Evolutionary conservation across 2,329 filamentous ascomycete species (phyloP).

Genomic region (Pseudopithomyces chartarum): DNA sequence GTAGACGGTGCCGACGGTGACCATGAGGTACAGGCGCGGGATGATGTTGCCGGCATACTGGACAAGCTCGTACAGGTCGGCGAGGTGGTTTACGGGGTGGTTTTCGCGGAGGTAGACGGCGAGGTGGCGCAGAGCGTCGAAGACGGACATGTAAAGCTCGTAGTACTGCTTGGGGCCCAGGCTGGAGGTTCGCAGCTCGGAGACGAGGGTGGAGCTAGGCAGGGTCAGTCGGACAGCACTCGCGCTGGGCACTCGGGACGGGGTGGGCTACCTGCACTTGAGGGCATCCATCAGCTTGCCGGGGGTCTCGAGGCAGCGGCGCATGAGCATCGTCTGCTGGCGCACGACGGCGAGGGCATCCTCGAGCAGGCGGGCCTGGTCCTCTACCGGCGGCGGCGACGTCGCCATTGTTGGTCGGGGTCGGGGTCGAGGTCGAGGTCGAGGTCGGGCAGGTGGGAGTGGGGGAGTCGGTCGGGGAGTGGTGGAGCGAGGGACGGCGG

Average conservation of each 20-base stretch:
- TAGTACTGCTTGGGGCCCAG: slow-evolving; percentile 99
- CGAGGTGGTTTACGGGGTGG: slow-evolving; percentile 96
- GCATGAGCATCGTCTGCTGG: slow-evolving; percentile 96
- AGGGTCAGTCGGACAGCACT: slow-evolving; percentile 60
- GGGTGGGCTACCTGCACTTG: slow-evolving; percentile 83
- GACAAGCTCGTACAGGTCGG: slow-evolving; percentile 95
- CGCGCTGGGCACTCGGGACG: background rate
- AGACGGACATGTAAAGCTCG: slow-evolving; percentile 98
- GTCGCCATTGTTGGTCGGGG: slow-evolving; percentile 43
- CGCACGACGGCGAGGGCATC: slow-evolving; percentile 96
- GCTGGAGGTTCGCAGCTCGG: slow-evolving; percentile 95
- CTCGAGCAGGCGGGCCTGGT: slow-evolving; percentile 86
- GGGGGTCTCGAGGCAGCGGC: slow-evolving; percentile 93
- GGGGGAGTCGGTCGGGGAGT: slow-evolving; percentile 30
- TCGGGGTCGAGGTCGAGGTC: no score
- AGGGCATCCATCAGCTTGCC: slow-evolving; percentile 99
- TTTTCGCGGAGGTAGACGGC: slow-evolving; percentile 96
- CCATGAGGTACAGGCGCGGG: slow-evolving; percentile 96
- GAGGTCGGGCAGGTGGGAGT: slow-evolving; percentile 19
- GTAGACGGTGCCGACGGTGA: slow-evolving; percentile 98
- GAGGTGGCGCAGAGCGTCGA: slow-evolving; percentile 94
- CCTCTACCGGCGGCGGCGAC: slow-evolving; percentile 57
- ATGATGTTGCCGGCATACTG: slow-evolving; percentile 99
- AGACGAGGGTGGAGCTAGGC: slow-evolving; percentile 89
- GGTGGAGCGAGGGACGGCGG: slow-evolving; percentile 18